phyloP scores from a whole-genome alignment of 2,329 filamentous ascomycete species.

The Ceratocystis smalleyi region DNA sequence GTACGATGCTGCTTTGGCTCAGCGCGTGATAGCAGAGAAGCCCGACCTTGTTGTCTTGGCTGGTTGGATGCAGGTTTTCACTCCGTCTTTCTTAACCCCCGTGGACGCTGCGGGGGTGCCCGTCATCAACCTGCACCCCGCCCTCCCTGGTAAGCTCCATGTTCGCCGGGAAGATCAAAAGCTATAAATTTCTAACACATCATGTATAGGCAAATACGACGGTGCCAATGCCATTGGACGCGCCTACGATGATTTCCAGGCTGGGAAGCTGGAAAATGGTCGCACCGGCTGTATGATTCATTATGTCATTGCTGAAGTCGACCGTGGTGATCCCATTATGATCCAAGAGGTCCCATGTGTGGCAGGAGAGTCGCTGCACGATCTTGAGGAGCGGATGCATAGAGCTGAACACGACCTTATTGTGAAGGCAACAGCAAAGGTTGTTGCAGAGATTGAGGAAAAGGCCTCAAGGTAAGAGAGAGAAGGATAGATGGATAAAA shows the following conservation, averaged over 20 bases:
- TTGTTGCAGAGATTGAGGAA: slow-evolving; percentile 27
- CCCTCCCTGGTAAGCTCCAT: slow-evolving; percentile 20
- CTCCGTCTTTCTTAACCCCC: slow-evolving; percentile 51
- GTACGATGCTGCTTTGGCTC: slow-evolving; percentile 63
- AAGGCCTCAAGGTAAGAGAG: slow-evolving; percentile 11
- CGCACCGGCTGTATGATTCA: slow-evolving; percentile 81
- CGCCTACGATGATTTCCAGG: slow-evolving; percentile 57
- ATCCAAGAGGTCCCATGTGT: slow-evolving; percentile 51
- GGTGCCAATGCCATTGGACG: slow-evolving; percentile 64
- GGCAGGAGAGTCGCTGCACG: slow-evolving; percentile 46
- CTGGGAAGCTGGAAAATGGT: slow-evolving; percentile 46
- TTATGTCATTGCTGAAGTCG: slow-evolving; percentile 66
- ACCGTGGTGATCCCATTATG: slow-evolving; percentile 60
- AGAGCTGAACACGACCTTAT: slow-evolving; percentile 61
- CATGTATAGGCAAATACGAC: slow-evolving; percentile 48
- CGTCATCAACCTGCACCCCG: slow-evolving; percentile 71
- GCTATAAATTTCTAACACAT: not conserved
- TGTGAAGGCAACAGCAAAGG: slow-evolving; percentile 51
- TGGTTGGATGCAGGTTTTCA: slow-evolving; percentile 79
- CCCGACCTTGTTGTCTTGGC: slow-evolving; percentile 68
- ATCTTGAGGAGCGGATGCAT: slow-evolving; percentile 60
- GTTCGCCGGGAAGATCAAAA: not conserved
- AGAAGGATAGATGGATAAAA: not conserved
- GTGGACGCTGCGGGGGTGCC: slow-evolving; percentile 44
- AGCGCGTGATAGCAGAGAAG: slow-evolving; percentile 44